phyloP scores from a whole-genome alignment of 805 yeast genomes.

The Yarrowia hollandica region DNA sequence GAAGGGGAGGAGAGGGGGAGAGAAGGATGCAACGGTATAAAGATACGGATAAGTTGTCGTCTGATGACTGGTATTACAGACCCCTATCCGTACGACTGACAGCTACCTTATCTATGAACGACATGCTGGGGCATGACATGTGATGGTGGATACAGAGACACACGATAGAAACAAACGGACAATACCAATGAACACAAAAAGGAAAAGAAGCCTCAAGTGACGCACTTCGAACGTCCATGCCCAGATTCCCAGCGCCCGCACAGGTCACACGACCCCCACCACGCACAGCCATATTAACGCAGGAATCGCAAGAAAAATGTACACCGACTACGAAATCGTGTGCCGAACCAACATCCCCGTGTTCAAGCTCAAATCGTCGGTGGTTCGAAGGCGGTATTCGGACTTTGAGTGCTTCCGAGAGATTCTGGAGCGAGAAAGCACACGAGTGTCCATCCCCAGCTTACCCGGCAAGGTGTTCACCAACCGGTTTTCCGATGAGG shows the following conservation, averaged over 20 bases:
- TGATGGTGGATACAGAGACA: not conserved
- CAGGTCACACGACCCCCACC: not conserved
- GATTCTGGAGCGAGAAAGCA: constrained; percentile 70
- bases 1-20: too few relatives aligned
- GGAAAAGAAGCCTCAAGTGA: too few relatives aligned
- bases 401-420: constrained; percentile 84
- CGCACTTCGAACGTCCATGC: too few relatives aligned
- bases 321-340: constrained; percentile 87
- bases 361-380: constrained; percentile 61
- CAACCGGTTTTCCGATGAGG: constrained; percentile 76
- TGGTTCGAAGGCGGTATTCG: constrained; percentile 81
- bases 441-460: constrained; percentile 79
- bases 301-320: constrained; percentile 59
- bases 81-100: too few relatives aligned
- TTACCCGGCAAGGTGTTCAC: constrained; percentile 86
- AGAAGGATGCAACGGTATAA: too few relatives aligned
- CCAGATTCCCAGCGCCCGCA: too few relatives aligned
- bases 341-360: constrained; percentile 92
- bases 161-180: too few relatives aligned
- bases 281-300: too few relatives aligned
- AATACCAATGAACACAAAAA: too few relatives aligned
- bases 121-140: not conserved
- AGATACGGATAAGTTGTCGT: too few relatives aligned
- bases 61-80: too few relatives aligned
- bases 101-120: too few relatives aligned